Conservation (phyloP, 768 basidiomycete genomes). For the Chalciporus pseudorubinellus region DNA sequence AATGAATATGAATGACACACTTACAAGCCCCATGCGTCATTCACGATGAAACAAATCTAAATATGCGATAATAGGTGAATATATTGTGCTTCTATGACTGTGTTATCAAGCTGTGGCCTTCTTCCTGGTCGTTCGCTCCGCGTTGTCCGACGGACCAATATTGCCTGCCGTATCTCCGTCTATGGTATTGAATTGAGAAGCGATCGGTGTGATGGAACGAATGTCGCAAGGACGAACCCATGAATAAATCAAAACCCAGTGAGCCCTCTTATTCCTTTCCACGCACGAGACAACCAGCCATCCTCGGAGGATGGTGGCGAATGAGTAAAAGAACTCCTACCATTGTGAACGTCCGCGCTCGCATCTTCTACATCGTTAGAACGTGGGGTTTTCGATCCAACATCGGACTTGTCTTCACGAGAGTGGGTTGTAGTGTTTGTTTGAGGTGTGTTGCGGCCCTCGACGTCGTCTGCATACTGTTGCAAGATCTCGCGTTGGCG, state of each 20-base stretch:
- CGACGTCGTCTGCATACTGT: constrained; percentile 90
- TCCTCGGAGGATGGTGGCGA: constrained; percentile 50
- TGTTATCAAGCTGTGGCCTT: constrained; percentile 46
- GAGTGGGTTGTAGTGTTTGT: constrained; percentile 6
- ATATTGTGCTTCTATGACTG: constrained; percentile 29
- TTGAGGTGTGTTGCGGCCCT: constrained; percentile 49
- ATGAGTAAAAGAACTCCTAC: constrained; percentile 72
- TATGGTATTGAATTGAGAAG: constrained; percentile 33
- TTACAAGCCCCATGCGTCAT: constrained; percentile 12
- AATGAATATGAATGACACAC: neutral
- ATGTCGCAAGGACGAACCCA: constrained; percentile 40
- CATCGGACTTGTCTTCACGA: constrained; percentile 16
- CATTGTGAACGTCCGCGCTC: constrained; percentile 48
- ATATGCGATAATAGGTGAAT: constrained; percentile 15
- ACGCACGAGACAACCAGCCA: constrained; percentile 69
- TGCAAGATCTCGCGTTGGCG: constrained; percentile 87
- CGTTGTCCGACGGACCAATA: constrained; percentile 38
- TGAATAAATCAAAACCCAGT: constrained; percentile 66
- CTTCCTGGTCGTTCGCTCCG: constrained; percentile 44
- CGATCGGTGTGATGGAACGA: constrained; percentile 20
- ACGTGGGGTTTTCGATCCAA: constrained; percentile 15
- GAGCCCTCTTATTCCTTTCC: constrained; percentile 66
- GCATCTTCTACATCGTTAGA: constrained; percentile 22
- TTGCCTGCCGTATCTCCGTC: constrained; percentile 28
- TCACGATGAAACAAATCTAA: constrained; percentile 18